These are phyloP conservation scores for Medicago arabica DNA, from an alignment of 306 rosid species.

Conservation along the genomic window DNA sequence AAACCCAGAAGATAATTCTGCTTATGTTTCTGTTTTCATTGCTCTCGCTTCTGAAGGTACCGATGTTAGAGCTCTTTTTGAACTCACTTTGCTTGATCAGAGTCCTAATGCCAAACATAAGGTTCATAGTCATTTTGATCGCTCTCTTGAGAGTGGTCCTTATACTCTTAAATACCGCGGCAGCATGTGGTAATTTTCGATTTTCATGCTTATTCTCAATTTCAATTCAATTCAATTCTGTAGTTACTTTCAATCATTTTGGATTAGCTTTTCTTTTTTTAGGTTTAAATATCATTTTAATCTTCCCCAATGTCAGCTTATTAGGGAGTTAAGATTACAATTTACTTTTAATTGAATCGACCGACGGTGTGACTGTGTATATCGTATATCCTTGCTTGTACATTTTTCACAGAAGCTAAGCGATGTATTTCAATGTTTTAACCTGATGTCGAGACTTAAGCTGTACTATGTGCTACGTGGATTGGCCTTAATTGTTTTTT, in stretches of 20 bases:
- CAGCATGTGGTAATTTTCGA: conserved; percentile 80
- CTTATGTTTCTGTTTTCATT: conserved; percentile 93
- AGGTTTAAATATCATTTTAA: too few species aligned
- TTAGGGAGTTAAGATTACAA: background rate
- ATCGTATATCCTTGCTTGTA: background rate
- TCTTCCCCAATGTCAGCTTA: too few species aligned
- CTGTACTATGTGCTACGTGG: background rate
- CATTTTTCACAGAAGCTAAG: background rate
- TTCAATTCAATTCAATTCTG: background rate
- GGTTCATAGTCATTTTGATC: conserved; percentile 94
- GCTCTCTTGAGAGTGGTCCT: conserved; percentile 91
- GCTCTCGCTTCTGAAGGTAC: conserved; percentile 97
- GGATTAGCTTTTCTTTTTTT: background rate
- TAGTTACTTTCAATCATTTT: too few species aligned
- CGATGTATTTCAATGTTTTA: background rate
- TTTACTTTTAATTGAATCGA: conserved; percentile 3
- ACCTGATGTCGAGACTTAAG: background rate
- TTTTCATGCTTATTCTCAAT: background rate
- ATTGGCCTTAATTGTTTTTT: background rate
- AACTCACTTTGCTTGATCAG: conserved; percentile 86
- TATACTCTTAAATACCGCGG: conserved; percentile 94
- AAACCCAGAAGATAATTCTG: conserved; percentile 89
- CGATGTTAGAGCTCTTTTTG: conserved; percentile 90
- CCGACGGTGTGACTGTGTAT: background rate
- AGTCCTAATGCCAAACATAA: conserved; percentile 86